Evolutionary conservation across 1,284 basidiomycete species (phyloP), one percentile per base, ranked within the genome.

Genomic region (Cryptococcus maquisensis): DNA sequence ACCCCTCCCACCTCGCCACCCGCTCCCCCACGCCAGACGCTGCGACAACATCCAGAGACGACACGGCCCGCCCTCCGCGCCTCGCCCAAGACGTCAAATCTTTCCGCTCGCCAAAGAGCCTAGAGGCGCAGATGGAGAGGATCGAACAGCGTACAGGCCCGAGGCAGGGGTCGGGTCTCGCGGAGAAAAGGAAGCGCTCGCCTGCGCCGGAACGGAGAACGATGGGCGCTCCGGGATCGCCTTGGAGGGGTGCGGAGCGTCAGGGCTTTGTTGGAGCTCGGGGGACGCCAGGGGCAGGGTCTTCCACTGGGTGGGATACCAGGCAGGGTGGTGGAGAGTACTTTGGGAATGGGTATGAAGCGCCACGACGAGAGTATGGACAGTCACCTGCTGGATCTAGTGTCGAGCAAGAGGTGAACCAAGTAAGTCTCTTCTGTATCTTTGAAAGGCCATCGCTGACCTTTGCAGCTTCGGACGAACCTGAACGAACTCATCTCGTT

Each of bases 401-500:
- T 40, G 39, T 40, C 39, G 39, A 40, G 39, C 16, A 40, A 8
- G 39, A 40, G 20, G 16, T 40, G 20, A 40, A n/a, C 16, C 39
- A 40, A 21, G 39, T 40, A 16, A 40, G 39, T 40, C 54, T 12
- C 18, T 51, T 15, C 28, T n/a, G n/a, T 15, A 36, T 37, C 36
- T 39, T 35, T 41, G 48, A 18, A 28, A 15, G 18, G 20, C 12
- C 26, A 40, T 41, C 23, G 47, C 43, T 53, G 44, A 47, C 42
- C 7, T 26, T 47, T 5, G 5, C 55, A 73, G 71, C 57, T 73
- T 4, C 50, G 64, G 13, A 49, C 41, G 20, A 60, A 64, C 40
- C 38, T 72, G 12, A 46, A 43, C 13, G 67, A 73, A 24, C 49
- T 73, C 4, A 59, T 69, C 15, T 26, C 38, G 3, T 59, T 67